Evolutionary conservation across 2,329 filamentous ascomycete genomes (phyloP).

Genomic region (Chaetoscypha palmicola): DNA sequence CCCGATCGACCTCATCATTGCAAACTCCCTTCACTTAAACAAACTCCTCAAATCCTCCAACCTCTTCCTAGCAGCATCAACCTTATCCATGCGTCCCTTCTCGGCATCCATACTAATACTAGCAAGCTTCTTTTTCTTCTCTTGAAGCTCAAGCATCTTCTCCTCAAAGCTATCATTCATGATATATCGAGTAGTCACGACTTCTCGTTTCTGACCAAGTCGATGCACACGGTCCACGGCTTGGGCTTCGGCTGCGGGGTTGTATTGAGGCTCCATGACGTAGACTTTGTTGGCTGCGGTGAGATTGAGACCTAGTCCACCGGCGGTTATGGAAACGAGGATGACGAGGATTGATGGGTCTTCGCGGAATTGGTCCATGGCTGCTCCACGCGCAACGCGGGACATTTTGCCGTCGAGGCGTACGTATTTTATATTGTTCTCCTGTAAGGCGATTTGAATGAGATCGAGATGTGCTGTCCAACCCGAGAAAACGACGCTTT

Average conservation of each 20-base stretch:
- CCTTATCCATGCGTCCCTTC: constrained; percentile 27
- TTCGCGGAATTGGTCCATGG: constrained; percentile 71
- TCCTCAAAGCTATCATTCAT: constrained; percentile 91
- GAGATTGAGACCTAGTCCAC: constrained; percentile 84
- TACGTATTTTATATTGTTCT: constrained; percentile 58
- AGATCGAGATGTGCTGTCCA: constrained; percentile 95
- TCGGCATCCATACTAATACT: constrained; percentile 72
- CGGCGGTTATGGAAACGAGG: constrained; percentile 85
- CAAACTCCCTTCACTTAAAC: constrained; percentile 33
- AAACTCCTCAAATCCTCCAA: constrained; percentile 54
- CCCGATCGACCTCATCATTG: background rate
- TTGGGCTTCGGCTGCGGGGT: constrained; percentile 89
- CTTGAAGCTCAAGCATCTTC: constrained; percentile 82
- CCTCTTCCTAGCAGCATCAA: constrained; percentile 31
- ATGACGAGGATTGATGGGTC: constrained; percentile 69
- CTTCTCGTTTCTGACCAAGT: constrained; percentile 80
- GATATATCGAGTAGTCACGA: constrained; percentile 81
- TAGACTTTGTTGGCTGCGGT: constrained; percentile 82
- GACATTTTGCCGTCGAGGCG: constrained; percentile 91
- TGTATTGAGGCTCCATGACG: constrained; percentile 98
- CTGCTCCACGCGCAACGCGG: constrained; percentile 62
- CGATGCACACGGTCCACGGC: constrained; percentile 90
- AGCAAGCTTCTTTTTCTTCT: constrained; percentile 87
- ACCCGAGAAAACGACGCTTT: constrained; percentile 91
- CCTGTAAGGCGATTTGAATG: constrained; percentile 72